Evolutionary conservation across 2,329 filamentous ascomycete genomes (phyloP).

Genomic region (Whalleya microplaca): DNA sequence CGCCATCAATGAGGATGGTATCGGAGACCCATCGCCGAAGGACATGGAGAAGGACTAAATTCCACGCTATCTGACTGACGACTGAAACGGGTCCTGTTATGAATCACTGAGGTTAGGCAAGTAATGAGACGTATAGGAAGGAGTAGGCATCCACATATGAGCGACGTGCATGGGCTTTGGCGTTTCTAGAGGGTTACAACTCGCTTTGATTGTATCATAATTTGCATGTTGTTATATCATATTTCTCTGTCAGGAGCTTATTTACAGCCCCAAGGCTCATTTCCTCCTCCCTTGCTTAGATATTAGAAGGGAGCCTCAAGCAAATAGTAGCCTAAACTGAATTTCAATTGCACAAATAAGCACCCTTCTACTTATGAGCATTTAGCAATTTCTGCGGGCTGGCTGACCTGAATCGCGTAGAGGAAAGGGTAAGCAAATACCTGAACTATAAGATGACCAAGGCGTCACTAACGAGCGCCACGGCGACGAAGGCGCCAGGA

Average conservation of each 20-base stretch:
- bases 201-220: slow-evolving; percentile 7
- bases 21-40: slow-evolving; percentile 93
- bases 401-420: too few relatives aligned
- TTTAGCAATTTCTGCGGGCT: background rate
- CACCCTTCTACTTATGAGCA: background rate
- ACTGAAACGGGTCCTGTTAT: background rate
- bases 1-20: slow-evolving; percentile 95
- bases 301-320: background rate
- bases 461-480: background rate
- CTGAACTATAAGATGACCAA: background rate
- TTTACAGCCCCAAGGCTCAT: background rate
- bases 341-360: background rate
- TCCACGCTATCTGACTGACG: background rate
- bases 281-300: background rate
- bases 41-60: slow-evolving; percentile 76
- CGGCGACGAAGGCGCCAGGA: background rate
- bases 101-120: background rate
- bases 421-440: background rate
- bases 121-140: slow-evolving; percentile 21
- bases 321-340: background rate
- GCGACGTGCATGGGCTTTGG: slow-evolving; percentile 29
- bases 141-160: slow-evolving; percentile 16
- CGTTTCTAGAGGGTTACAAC: slow-evolving; percentile 16
- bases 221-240: slow-evolving; percentile 3
- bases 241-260: background rate